phyloP scores from a whole-genome alignment of 352 stramenopile species.

The Pythium chondricola region DNA sequence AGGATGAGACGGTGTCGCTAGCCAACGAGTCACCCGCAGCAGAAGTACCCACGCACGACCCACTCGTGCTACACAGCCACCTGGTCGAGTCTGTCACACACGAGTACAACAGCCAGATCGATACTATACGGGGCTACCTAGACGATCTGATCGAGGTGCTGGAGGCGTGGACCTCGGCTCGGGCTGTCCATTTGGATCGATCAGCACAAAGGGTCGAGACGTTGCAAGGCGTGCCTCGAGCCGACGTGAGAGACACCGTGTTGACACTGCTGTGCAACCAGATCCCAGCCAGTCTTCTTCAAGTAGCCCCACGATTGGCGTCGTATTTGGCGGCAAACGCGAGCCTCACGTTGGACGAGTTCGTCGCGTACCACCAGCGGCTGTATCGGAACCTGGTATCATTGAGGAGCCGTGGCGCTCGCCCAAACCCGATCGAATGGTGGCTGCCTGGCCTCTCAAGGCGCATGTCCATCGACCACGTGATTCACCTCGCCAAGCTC shows the following conservation, averaged over 20 bases:
- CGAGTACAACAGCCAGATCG: too few species aligned
- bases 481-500: slow-evolving; percentile 4
- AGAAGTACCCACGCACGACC: too few species aligned
- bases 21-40: too few species aligned
- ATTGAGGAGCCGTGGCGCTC: background rate
- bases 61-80: too few species aligned
- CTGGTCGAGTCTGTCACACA: too few species aligned
- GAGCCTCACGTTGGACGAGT: slow-evolving; percentile 4
- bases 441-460: slow-evolving; percentile 11
- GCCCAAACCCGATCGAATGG: slow-evolving; percentile 1
- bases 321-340: slow-evolving; percentile 5
- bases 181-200: background rate
- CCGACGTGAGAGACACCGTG: background rate
- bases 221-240: slow-evolving; percentile 1
- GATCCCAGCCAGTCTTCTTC: background rate
- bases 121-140: too few species aligned
- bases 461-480: background rate
- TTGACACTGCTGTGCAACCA: slow-evolving; percentile 10
- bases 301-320: background rate
- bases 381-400: slow-evolving; percentile 2
- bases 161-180: slow-evolving; percentile 1
- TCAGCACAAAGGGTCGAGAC: too few species aligned
- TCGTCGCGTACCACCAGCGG: slow-evolving; percentile 8
- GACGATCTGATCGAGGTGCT: background rate
- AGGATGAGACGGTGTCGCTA: too few species aligned